These are phyloP conservation scores for Lipomyces yamadae DNA, from an alignment of 805 yeast genomes.

Conservation along the genomic window DNA sequence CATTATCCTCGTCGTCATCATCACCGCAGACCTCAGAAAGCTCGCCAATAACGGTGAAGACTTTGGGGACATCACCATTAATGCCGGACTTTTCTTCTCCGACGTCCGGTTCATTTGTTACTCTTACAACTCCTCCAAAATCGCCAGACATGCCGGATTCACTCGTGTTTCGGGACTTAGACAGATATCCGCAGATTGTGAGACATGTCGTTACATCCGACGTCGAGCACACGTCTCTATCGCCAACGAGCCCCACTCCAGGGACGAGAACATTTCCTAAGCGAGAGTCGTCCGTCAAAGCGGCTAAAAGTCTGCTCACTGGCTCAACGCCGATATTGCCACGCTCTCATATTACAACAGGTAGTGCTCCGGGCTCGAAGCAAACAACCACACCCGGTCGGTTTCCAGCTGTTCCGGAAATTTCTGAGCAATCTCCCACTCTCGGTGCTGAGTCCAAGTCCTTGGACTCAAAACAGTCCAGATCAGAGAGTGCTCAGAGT, in stretches of 20 bases:
- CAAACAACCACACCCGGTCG: background rate
- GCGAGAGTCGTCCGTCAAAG: slow-evolving; percentile 32
- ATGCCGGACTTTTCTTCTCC: background rate
- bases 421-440: slow-evolving; percentile 1
- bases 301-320: slow-evolving; percentile 17
- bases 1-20: background rate
- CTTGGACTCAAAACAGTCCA: background rate
- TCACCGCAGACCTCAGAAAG: background rate
- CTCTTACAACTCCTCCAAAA: background rate
- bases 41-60: background rate
- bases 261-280: slow-evolving; percentile 16
- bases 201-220: slow-evolving; percentile 14
- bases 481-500: background rate
- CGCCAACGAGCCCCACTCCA: slow-evolving; percentile 15
- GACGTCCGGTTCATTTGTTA: background rate
- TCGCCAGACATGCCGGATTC: slow-evolving; percentile 23
- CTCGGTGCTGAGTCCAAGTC: background rate
- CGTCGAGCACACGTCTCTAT: slow-evolving; percentile 11
- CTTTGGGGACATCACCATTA: background rate
- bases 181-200: slow-evolving; percentile 30
- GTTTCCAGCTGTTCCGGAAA: background rate
- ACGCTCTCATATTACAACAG: background rate
- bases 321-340: background rate
- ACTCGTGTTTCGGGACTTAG: slow-evolving; percentile 30
- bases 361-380: background rate